phyloP scores from a whole-genome alignment of 352 stramenopile species.

The Phytophthora hibernalis region DNA sequence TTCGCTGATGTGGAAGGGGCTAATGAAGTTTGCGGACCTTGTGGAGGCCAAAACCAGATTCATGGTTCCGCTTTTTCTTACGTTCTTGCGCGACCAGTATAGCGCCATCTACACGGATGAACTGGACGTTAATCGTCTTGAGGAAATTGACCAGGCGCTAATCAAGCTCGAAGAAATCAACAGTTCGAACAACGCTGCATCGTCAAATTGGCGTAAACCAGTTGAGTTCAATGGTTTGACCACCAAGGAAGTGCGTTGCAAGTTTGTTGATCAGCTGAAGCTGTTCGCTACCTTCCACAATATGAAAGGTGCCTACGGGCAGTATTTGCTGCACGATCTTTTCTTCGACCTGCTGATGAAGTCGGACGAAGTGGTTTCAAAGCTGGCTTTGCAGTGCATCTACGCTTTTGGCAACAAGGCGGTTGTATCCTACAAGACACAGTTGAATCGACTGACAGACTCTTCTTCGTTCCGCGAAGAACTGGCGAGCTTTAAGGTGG shows the following conservation, averaged over 20 bases:
- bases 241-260: constrained; percentile 80
- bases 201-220: constrained; percentile 39
- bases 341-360: constrained; percentile 93
- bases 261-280: constrained; percentile 84
- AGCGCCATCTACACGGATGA: constrained; percentile 78
- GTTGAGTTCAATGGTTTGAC: constrained; percentile 54
- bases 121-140: constrained; percentile 47
- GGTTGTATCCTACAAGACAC: constrained; percentile 86
- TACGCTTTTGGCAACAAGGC: constrained; percentile 88
- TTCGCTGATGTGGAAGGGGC: constrained; percentile 79
- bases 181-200: constrained; percentile 12
- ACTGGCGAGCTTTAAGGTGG: constrained; percentile 90
- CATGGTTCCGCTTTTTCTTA: constrained; percentile 85
- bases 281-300: constrained; percentile 87
- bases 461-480: constrained; percentile 89
- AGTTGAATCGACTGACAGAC: constrained; percentile 85
- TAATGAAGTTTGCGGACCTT: constrained; percentile 76
- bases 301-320: constrained; percentile 87
- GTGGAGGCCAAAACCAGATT: constrained; percentile 89
- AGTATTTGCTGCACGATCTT: constrained; percentile 77
- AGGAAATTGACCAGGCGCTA: constrained; percentile 59
- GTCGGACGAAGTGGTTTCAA: constrained; percentile 87
- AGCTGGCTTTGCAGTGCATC: constrained; percentile 87
- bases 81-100: constrained; percentile 88
- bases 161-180: constrained; percentile 43